phyloP scores from a whole-genome alignment of 139 green algal genomes.

The Pedinophyceae sp. region DNA sequence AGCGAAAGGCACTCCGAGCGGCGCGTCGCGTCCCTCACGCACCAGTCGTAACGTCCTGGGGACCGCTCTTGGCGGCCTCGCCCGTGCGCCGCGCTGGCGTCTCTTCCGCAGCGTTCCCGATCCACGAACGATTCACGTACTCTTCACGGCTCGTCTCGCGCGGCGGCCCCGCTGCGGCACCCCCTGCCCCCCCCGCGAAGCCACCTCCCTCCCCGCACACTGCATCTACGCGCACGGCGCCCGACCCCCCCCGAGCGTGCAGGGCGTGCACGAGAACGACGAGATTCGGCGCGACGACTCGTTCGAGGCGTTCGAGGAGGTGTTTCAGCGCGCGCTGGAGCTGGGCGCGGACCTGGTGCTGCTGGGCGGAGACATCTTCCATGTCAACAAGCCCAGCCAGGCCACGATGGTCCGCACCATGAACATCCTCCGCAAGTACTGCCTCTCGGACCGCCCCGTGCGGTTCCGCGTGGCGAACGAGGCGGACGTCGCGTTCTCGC shows the following conservation, averaged over 20 bases:
- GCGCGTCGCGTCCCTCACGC: not conserved
- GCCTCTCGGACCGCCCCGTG: constrained; percentile 32
- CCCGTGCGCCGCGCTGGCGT: no score
- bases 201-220: no score
- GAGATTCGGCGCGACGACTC: constrained; percentile 77
- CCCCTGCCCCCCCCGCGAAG: not conserved
- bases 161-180: no score
- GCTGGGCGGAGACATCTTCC: constrained; percentile 92
- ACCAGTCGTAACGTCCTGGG: not conserved
- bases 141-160: no score
- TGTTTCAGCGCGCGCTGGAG: constrained; percentile 40
- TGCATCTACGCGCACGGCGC: not conserved
- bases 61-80: not conserved
- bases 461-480: constrained; percentile 25
- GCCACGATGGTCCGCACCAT: constrained; percentile 66
- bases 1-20: not conserved
- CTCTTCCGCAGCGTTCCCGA: no score
- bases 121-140: no score
- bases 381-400: constrained; percentile 87
- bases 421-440: constrained; percentile 65
- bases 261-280: constrained; percentile 92
- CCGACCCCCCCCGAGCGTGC: constrained; percentile 1
- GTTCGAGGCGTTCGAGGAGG: constrained; percentile 83
- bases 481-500: constrained; percentile 35
- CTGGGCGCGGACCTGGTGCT: constrained; percentile 71